These are phyloP conservation scores for Abelmoschus esculentus DNA, from an alignment of 345 rosid species.

Conservation along the genomic window DNA sequence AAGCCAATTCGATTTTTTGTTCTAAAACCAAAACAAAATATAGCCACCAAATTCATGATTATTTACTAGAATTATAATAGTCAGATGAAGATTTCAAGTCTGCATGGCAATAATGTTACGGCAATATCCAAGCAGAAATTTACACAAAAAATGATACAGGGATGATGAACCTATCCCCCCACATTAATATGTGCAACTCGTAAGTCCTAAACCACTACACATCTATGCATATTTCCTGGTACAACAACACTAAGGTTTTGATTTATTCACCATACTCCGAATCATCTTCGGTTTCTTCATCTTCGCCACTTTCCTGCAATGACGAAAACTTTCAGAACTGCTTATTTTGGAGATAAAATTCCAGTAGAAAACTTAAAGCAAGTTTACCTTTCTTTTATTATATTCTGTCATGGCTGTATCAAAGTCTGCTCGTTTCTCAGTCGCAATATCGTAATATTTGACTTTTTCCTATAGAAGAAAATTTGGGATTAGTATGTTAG, in stretches of 20 bases:
- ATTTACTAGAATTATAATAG: too few species aligned
- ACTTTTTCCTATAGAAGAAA: slow-evolving; percentile 61
- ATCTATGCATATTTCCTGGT: slow-evolving; percentile 17
- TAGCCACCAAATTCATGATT: too few species aligned
- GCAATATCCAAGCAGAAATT: too few species aligned
- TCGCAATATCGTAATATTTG: slow-evolving; percentile 87
- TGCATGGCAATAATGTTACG: too few species aligned
- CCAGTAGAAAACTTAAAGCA: neutral
- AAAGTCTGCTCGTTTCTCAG: slow-evolving; percentile 79
- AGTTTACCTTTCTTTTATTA: slow-evolving; percentile 52
- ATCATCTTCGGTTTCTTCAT: slow-evolving; percentile 49
- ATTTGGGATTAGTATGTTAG: slow-evolving; percentile 9
- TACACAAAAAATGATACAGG: slow-evolving; percentile 11
- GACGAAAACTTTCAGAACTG: neutral
- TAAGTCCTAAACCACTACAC: slow-evolving; percentile 2
- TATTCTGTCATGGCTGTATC: slow-evolving; percentile 66
- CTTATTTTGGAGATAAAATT: neutral
- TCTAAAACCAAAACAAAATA: too few species aligned
- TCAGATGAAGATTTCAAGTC: too few species aligned
- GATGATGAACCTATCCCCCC: slow-evolving; percentile 3
- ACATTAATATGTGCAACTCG: slow-evolving; percentile 19
- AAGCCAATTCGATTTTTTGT: too few species aligned
- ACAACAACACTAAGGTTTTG: slow-evolving; percentile 21
- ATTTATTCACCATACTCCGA: slow-evolving; percentile 44
- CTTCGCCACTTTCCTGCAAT: slow-evolving; percentile 66